Conservation (phyloP, 2,329 filamentous ascomycete genomes). For the Bipolaris oryzae region DNA sequence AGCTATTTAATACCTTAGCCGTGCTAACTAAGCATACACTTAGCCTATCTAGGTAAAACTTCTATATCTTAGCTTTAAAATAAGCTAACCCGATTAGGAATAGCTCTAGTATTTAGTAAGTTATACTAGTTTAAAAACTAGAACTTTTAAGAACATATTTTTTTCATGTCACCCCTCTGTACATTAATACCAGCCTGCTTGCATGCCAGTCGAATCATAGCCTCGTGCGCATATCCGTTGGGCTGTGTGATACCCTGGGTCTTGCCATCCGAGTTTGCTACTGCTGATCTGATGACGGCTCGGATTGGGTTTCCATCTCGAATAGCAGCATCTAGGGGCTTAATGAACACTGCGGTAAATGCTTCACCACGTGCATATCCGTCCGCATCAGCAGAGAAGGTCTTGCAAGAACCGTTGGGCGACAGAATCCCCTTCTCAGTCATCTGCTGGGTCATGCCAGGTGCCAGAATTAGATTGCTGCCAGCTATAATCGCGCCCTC, state of each 20-base stretch:
- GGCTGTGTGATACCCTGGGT: slow-evolving; percentile 12
- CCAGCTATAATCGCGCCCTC: slow-evolving; percentile 24
- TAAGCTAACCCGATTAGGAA: too few relatives aligned
- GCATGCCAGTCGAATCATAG: slow-evolving; percentile 1
- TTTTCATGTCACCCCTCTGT: too few relatives aligned
- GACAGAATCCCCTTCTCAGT: slow-evolving; percentile 24
- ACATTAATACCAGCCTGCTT: neutral
- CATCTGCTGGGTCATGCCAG: slow-evolving; percentile 6
- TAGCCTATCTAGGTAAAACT: too few relatives aligned
- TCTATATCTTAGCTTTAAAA: too few relatives aligned
- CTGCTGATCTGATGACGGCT: slow-evolving; percentile 38
- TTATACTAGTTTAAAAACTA: too few relatives aligned
- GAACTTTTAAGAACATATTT: too few relatives aligned
- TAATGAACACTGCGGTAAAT: slow-evolving; percentile 34
- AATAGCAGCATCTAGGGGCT: slow-evolving; percentile 38
- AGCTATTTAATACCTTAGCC: too few relatives aligned
- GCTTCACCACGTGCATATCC: slow-evolving; percentile 39
- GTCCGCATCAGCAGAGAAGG: slow-evolving; percentile 31
- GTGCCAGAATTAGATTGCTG: slow-evolving; percentile 21
- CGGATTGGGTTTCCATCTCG: slow-evolving; percentile 40
- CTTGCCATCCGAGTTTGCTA: slow-evolving; percentile 22
- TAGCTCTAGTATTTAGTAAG: too few relatives aligned
- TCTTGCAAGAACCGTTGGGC: slow-evolving; percentile 26
- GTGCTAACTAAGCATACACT: too few relatives aligned
- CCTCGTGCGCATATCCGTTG: neutral